Base-by-base conservation (phyloP, 768 basidiomycete species). In the Kwoniella shandongensis region DNA sequence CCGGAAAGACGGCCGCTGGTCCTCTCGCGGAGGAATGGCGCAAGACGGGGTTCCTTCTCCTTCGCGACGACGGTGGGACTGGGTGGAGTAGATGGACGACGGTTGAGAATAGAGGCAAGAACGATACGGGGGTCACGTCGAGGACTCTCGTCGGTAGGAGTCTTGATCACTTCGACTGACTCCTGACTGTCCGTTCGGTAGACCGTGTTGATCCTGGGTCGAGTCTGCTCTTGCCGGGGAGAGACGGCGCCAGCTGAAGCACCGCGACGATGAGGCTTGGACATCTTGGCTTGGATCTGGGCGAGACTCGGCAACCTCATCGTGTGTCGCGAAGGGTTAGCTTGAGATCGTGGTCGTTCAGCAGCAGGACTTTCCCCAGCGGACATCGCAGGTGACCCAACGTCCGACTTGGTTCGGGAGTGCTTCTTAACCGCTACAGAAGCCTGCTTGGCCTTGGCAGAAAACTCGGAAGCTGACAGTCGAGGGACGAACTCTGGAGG, bases 401-500 rank as follows among this genome's bases (percentile, higher is more conserved):
- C 30, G 39, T 60, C 59, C 11, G 62, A 63, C 38, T 60, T 63
- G 26, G 62, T 67, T 22, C 65, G 30, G 12, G 35, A 35, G 54
- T 67, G 65, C 36, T 59, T 66, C 20, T 44, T 32, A 32, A 45
- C 44, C 6, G 49, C 49, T 10, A 60, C 44, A 13, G 57, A 40
- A 18, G 32, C 45, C 39, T 58, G 15, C 26, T 53, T 48, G 13
- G 61, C 47, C 29, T 53, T 44, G 32, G 26, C 54, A 22, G 54
- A 47, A 38, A 72, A 72, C n/a, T 72, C 67, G n/a, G 47, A 13
- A 22, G 65, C 70, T 13, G 66, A 57, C 2, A 69, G 51, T 4
- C 67, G 64, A 23, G 70, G 70, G 1, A 66, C 60, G 30, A 72
- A 72, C 25, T 65, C 65, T 13, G 70, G 70, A 29, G 70, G 70